Conservation (phyloP, 495 filamentous ascomycete genomes). For the Corynascus novoguineensis region DNA sequence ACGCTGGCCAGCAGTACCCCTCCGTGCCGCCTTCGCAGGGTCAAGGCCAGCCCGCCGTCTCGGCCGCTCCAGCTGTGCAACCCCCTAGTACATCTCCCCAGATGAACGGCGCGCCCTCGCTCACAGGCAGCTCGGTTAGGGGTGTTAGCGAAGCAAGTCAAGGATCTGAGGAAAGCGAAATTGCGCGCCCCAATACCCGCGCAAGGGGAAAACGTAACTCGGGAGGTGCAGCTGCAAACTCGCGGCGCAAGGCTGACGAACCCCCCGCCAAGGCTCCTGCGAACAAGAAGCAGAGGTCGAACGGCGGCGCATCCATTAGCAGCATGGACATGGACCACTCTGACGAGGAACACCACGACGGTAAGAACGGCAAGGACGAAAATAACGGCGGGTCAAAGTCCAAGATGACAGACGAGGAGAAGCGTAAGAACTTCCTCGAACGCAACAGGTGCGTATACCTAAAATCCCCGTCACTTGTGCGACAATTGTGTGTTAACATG, state of each 20-base stretch:
- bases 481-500: neutral
- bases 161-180: constrained; percentile 69
- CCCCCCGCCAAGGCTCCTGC: constrained; percentile 53
- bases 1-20: constrained; percentile 47
- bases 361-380: constrained; percentile 50
- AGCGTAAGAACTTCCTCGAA: constrained; percentile 95
- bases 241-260: constrained; percentile 81
- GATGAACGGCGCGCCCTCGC: constrained; percentile 43
- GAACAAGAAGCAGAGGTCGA: constrained; percentile 68
- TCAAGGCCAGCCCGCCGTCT: constrained; percentile 31
- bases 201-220: constrained; percentile 65
- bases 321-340: constrained; percentile 27
- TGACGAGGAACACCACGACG: constrained; percentile 35
- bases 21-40: constrained; percentile 45
- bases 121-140: constrained; percentile 41
- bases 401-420: constrained; percentile 99
- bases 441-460: constrained; percentile 72
- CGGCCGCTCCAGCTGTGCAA: constrained; percentile 26
- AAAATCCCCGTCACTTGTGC: neutral
- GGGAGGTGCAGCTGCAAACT: constrained; percentile 30
- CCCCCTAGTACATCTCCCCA: constrained; percentile 48
- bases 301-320: constrained; percentile 32
- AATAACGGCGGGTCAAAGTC: constrained; percentile 37
- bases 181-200: constrained; percentile 53
- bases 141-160: constrained; percentile 66